Percentiles rank a stretch among this genome's conserved stretches.
Conservation (phyloP, 345 rosid genomes). For the Triadica sebifera region DNA sequence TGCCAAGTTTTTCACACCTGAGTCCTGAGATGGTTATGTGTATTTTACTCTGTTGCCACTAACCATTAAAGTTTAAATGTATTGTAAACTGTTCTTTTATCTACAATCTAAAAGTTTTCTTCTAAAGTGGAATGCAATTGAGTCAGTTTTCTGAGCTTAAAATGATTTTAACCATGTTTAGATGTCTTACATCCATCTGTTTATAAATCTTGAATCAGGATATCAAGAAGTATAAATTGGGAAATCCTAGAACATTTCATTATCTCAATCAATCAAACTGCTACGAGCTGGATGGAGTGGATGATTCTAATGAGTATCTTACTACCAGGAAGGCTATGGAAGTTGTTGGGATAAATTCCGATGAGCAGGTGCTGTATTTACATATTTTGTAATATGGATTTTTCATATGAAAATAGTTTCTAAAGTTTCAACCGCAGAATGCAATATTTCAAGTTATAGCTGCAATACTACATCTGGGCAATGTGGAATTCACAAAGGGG, state of each 20-base stretch:
- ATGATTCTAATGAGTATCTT: constrained; percentile 76
- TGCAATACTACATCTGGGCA: constrained; percentile 91
- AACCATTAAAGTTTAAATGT: not conserved
- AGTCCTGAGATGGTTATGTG: not conserved
- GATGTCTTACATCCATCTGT: not conserved
- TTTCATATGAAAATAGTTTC: constrained; percentile 22
- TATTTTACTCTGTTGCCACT: not conserved
- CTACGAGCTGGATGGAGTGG: constrained; percentile 65
- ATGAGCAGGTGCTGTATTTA: constrained; percentile 66
- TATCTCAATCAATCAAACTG: constrained; percentile 93
- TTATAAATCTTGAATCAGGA: constrained; percentile 48
- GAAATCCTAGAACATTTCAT: constrained; percentile 76
- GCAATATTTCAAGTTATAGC: constrained; percentile 93
- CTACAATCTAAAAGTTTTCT: not conserved
- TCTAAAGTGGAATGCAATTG: not conserved
- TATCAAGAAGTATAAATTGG: constrained; percentile 66
- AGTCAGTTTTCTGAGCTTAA: not conserved
- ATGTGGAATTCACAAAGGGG: constrained; percentile 87
- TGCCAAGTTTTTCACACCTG: not conserved
- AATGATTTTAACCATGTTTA: not conserved
- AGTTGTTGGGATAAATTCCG: constrained; percentile 76
- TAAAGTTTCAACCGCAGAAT: constrained; percentile 47
- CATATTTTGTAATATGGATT: constrained; percentile 15
- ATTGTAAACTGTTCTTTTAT: not conserved
- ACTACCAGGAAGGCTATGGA: constrained; percentile 93